These are phyloP conservation scores for Jimgerdemannia lactiflua DNA, from an alignment of 192 early-diverging fungal genomes.

Conservation along the genomic window DNA sequence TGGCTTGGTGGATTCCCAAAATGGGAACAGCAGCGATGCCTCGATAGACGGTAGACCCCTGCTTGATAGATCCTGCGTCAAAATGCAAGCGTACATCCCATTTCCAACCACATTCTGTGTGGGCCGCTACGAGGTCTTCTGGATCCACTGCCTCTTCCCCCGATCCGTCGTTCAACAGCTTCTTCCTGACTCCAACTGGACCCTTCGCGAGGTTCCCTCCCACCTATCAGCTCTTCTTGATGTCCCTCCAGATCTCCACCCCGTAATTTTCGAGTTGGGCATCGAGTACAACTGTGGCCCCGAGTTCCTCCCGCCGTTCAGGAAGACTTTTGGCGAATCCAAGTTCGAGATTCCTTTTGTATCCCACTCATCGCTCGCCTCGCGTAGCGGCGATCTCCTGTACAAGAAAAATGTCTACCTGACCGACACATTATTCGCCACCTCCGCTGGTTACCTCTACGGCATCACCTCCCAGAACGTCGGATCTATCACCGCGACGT, in stretches of 20 bases:
- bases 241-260: neutral
- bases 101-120: neutral
- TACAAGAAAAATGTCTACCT: neutral
- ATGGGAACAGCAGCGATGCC: too few relatives aligned
- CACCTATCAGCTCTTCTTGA: neutral
- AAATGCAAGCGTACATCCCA: neutral
- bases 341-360: slow-evolving; percentile 1
- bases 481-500: neutral
- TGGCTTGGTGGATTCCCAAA: too few relatives aligned
- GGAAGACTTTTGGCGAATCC: neutral
- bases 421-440: neutral
- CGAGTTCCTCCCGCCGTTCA: neutral
- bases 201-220: neutral
- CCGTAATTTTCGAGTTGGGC: neutral
- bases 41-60: too few relatives aligned
- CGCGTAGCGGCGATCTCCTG: neutral
- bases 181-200: neutral
- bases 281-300: neutral
- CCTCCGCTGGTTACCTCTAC: neutral
- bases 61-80: too few relatives aligned
- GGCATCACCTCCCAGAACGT: neutral
- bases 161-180: neutral
- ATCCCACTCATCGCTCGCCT: neutral
- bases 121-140: neutral
- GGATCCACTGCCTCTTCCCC: neutral